Evolutionary conservation across 2,329 filamentous ascomycete genomes (phyloP), one percentile per base, ranked within the genome.

Genomic region (Sclerotinia subarctica): DNA sequence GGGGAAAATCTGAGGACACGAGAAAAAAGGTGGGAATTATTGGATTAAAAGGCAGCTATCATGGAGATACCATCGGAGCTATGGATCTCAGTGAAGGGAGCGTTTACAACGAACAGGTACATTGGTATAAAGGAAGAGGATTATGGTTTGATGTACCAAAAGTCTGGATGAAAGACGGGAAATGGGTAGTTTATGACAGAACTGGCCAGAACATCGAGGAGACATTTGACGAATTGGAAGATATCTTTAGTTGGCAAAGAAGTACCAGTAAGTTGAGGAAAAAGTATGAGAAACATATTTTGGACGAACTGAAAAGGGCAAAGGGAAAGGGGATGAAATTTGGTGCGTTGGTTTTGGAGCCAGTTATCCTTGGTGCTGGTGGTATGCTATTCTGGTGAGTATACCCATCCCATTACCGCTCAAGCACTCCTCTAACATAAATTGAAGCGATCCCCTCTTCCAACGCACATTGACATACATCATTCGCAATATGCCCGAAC

Each of bases 61-160:
- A 96, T 73, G 93, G 92, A 1, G 93, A 96, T 75, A 96, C 92
- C 0, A 93, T 96, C 58, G 92, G 92, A 0, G 91, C 91, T 0
- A 95, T 96, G 93, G 92, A 95, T 77, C 91, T 88, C 65, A 88
- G 90, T 0, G 91, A 95, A 75, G 92, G 92, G 0, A 89, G 86
- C 46, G 85, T 86, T 0, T 96, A 85, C 77, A 96, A 96, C 74
- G 86, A 92, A 73, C 92, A 92, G 76, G 90, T 94, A 0, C 92
- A 95, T 75, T 96, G 92, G 92, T 96, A 96, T 75, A 81, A 86
- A 69, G 91, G 91, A 0, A 87, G 88, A 59, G 92, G 93, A 0
- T 85, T 88, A 74, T 96, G 93, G 93, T 89, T 95, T 66, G 90
- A 93, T 70, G 93, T 90, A 68, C 93, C 92, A 0, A 85, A 84